Conservation (phyloP, 768 basidiomycete species). For the Leccinum disarticulatum region DNA sequence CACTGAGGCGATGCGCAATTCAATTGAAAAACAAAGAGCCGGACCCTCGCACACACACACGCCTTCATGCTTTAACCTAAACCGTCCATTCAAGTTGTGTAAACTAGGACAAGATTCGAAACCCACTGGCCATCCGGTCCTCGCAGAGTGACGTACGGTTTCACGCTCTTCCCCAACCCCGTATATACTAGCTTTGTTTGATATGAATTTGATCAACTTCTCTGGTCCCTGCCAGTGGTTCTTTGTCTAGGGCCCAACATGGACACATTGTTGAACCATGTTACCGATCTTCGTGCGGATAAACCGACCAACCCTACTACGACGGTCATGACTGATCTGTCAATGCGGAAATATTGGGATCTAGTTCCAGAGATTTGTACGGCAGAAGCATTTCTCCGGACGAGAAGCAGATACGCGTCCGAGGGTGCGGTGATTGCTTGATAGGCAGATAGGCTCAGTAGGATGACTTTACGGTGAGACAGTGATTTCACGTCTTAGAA, state of each 20-base stretch:
- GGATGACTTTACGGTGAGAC: background rate
- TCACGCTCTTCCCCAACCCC: background rate
- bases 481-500: background rate
- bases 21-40: background rate
- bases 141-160: background rate
- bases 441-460: background rate
- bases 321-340: background rate
- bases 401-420: background rate
- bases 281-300: background rate
- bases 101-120: background rate
- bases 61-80: background rate
- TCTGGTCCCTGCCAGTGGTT: background rate
- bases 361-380: background rate
- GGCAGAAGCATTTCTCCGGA: background rate
- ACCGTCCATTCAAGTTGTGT: background rate
- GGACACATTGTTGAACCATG: background rate
- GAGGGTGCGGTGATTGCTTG: background rate
- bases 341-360: background rate
- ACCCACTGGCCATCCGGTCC: background rate
- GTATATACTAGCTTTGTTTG: background rate
- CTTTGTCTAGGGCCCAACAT: background rate
- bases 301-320: background rate
- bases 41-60: background rate
- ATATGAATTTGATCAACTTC: conserved; percentile 7
- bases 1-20: background rate